Base-by-base conservation (phyloP, 352 stramenopile genomes). In the Phytopythium sindhum region DNA sequence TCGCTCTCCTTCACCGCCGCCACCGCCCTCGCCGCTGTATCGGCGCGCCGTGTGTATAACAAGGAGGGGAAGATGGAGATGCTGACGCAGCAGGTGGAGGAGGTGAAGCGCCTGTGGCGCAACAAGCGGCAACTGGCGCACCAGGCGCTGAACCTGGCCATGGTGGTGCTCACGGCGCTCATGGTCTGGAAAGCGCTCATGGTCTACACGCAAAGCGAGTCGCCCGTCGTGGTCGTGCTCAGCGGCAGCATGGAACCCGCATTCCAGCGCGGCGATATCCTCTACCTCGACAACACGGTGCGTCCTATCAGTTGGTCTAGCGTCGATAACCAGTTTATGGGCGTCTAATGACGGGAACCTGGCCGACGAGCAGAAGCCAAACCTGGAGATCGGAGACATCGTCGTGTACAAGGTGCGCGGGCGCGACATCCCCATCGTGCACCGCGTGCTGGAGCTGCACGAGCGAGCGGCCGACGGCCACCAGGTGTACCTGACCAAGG, bases 131-230 rank as follows among this genome's bases (percentile, higher is more conserved):
- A 98, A 80, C 75, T 99, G 47, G 77, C 91, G 57, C 98, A 99
- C 75, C 97, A 99, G 79, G 77, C 88, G 35, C 86, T 99, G 41
- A 99, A 99, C 80, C 83, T 99, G 60, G 95, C 95, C 57, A 98
- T 99, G 95, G 98, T 99, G 70, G 95, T 99, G 62, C 97, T 99
- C 68, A 98, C 89, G 47, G 97, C 97, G 47, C 80, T 99, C 45
- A 99, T 99, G 97, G 99, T 99, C 72, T 99, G 97, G 97, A 99
- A 99, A 71, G 94, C 88, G 42, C 85, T 99, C 57, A 99, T 99
- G 95, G 90, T 98, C 58, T 88, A 96, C 57, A 99, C 97, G 41
- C 94, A 98, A 77, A 98, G 90, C 60, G 97, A 99, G 87, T 97
- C 84, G 60, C 97, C 97, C 11, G 97, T 99, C 28, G 97, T 99